Evolutionary conservation across 2,329 filamentous ascomycete species (phyloP).

Genomic region (Epichloe typhina): DNA sequence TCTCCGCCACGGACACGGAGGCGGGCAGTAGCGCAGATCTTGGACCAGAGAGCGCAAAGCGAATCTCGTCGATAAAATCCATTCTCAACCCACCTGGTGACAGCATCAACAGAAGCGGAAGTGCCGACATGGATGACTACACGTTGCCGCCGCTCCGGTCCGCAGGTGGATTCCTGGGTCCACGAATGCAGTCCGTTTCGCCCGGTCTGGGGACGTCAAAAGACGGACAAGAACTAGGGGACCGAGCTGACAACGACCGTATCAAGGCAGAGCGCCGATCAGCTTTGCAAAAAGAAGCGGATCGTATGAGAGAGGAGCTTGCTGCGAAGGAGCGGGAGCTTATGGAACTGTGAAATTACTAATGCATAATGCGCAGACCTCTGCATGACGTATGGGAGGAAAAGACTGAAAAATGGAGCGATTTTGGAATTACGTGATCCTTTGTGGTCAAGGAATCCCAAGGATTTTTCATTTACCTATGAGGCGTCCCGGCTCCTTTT

Average conservation of each 20-base stretch:
- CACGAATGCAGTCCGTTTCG: constrained; percentile 15
- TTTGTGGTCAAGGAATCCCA: too few species aligned
- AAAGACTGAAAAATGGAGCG: background rate
- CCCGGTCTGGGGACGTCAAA: constrained; percentile 3
- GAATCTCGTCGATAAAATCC: constrained; percentile 63
- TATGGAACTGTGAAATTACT: constrained; percentile 19
- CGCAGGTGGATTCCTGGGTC: constrained; percentile 15
- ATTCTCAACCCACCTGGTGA: constrained; percentile 49
- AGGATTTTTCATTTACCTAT: too few species aligned
- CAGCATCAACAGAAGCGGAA: constrained; percentile 15
- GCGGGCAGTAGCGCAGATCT: constrained; percentile 21
- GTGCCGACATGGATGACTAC: constrained; percentile 25
- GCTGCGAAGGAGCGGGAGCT: constrained; percentile 63
- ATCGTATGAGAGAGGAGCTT: constrained; percentile 60
- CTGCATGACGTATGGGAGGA: background rate
- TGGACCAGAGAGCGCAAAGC: constrained; percentile 39
- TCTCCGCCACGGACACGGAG: constrained; percentile 47
- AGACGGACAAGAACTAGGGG: constrained; percentile 11
- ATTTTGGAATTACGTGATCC: background rate
- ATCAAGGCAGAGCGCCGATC: constrained; percentile 49
- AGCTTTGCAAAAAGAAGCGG: constrained; percentile 57
- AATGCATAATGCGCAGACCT: background rate
- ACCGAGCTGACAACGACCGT: constrained; percentile 31
- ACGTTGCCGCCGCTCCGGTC: constrained; percentile 30
- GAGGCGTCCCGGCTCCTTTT: too few species aligned